Evolutionary conservation across 179 eudicot genomes (phyloP).

Genomic region (Heliamphora ciliata): DNA sequence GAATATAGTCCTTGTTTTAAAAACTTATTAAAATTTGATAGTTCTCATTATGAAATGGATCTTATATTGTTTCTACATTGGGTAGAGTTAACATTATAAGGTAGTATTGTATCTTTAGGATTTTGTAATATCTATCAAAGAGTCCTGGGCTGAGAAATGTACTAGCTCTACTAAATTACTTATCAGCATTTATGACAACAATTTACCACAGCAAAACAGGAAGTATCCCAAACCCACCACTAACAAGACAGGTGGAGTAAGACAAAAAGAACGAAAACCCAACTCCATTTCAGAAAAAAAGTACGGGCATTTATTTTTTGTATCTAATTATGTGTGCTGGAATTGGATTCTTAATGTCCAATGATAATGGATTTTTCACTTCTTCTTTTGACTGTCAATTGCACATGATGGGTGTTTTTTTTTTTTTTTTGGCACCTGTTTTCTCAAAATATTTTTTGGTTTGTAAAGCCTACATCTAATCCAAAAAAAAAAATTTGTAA

Average conservation of each 20-base stretch:
- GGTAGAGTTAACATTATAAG: neutral
- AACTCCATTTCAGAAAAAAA: neutral
- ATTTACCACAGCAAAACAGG: neutral
- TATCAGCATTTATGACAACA: neutral
- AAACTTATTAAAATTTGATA: neutral
- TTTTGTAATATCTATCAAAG: neutral
- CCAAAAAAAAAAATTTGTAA: no score
- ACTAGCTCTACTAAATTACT: neutral
- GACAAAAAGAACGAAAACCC: neutral
- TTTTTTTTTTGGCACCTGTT: neutral
- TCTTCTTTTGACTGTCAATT: neutral
- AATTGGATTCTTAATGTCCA: neutral
- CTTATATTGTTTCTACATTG: neutral
- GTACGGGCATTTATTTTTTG: neutral
- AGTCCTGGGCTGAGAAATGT: neutral
- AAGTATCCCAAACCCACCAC: neutral
- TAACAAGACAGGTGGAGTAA: neutral
- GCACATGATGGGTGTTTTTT: neutral
- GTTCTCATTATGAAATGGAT: neutral
- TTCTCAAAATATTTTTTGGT: neutral
- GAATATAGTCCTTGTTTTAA: neutral
- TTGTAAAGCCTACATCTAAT: neutral
- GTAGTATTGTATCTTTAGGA: neutral
- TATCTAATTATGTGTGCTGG: neutral
- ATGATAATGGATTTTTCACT: neutral